Evolutionary conservation across 2,329 filamentous ascomycete genomes (phyloP).

Genomic region (Lachnellula subtilissima): DNA sequence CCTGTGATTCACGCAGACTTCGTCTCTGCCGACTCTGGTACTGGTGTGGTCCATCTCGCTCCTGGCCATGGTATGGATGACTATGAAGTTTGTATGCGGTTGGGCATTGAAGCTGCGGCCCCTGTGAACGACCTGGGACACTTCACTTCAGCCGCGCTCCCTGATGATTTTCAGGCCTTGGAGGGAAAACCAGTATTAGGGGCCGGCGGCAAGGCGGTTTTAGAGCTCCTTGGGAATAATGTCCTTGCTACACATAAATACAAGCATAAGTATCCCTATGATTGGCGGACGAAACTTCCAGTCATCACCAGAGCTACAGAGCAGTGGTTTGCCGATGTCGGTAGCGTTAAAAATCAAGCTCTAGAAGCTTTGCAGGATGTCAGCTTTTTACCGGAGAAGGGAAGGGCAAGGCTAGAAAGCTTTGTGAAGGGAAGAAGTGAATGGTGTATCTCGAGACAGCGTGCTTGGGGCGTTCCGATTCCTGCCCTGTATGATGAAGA

Average conservation of each 20-base stretch:
- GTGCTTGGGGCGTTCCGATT: slow-evolving; percentile 95
- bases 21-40: slow-evolving; percentile 84
- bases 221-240: slow-evolving; percentile 61
- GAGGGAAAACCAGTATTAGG: slow-evolving; percentile 67
- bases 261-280: slow-evolving; percentile 92
- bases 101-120: slow-evolving; percentile 70
- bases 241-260: slow-evolving; percentile 68
- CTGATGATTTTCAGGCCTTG: slow-evolving; percentile 62
- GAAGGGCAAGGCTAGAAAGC: slow-evolving; percentile 70
- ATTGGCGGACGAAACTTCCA: slow-evolving; percentile 93
- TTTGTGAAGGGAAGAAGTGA: slow-evolving; percentile 86
- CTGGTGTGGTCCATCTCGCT: slow-evolving; percentile 89
- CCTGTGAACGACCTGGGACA: slow-evolving; percentile 77
- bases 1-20: slow-evolving; percentile 81
- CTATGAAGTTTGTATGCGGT: slow-evolving; percentile 71
- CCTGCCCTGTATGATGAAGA: slow-evolving; percentile 76
- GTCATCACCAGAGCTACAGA: slow-evolving; percentile 88
- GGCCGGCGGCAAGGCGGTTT: slow-evolving; percentile 63
- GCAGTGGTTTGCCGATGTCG: slow-evolving; percentile 97
- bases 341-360: slow-evolving; percentile 70
- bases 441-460: slow-evolving; percentile 96
- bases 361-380: slow-evolving; percentile 66
- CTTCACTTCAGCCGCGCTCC: slow-evolving; percentile 77
- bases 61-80: slow-evolving; percentile 97
- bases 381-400: slow-evolving; percentile 71